Evolutionary conservation across 768 basidiomycete genomes (phyloP).

Genomic region (Suillus plorans): DNA sequence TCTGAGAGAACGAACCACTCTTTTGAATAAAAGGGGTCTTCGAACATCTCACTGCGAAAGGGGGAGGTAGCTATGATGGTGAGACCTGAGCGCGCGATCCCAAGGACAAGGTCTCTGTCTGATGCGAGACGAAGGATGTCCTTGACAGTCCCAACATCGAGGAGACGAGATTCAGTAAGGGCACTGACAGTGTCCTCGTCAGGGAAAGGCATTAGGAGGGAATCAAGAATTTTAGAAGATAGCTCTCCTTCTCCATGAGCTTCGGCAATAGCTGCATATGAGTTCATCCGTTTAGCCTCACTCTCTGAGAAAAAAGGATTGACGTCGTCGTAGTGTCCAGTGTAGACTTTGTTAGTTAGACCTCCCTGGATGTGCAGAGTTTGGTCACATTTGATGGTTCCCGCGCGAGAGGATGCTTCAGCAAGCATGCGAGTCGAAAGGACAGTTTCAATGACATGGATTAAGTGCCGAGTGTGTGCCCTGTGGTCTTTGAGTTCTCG

Average conservation of each 20-base stretch:
- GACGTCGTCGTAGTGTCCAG: background rate
- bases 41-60: too few species aligned
- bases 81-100: too few species aligned
- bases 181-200: background rate
- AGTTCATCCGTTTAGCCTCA: background rate
- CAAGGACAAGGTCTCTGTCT: too few species aligned
- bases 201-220: background rate
- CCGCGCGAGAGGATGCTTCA: fast-evolving
- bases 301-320: background rate
- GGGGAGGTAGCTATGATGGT: too few species aligned
- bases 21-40: too few species aligned
- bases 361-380: background rate
- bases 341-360: background rate
- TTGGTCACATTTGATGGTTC: background rate
- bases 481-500: too few species aligned
- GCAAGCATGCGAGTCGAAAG: background rate
- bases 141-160: too few species aligned
- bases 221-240: background rate
- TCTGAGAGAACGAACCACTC: too few species aligned
- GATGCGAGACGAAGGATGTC: too few species aligned
- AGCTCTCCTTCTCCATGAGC: background rate
- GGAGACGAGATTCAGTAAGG: too few species aligned
- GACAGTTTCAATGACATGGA: background rate
- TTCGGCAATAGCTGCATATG: background rate
- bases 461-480: too few species aligned